These are phyloP conservation scores for Suhomyces vadensis DNA, from an alignment of 805 yeast species.

Conservation along the genomic window DNA sequence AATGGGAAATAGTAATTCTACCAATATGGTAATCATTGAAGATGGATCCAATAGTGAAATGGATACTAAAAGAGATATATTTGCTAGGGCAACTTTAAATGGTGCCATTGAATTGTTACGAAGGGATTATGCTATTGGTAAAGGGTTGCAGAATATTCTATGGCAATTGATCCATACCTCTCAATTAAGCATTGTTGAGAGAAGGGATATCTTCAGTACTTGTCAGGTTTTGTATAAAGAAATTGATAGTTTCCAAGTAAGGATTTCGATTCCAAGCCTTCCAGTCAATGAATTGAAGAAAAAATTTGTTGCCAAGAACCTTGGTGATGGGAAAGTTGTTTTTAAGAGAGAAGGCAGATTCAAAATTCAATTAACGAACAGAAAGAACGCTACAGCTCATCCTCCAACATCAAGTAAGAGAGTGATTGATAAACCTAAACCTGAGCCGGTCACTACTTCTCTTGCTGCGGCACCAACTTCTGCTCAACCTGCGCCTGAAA, in stretches of 20 bases:
- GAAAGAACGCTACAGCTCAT: constrained; percentile 10
- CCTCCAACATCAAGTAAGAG: neutral
- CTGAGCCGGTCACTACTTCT: neutral
- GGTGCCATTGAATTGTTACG: constrained; percentile 69
- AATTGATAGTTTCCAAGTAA: constrained; percentile 59
- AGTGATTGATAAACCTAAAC: neutral
- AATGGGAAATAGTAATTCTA: constrained; percentile 18
- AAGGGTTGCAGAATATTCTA: constrained; percentile 56
- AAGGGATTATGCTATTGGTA: constrained; percentile 55
- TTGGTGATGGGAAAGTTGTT: constrained; percentile 55
- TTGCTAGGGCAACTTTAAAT: constrained; percentile 61
- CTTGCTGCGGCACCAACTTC: neutral
- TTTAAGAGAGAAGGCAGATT: constrained; percentile 62
- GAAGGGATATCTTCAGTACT: constrained; percentile 62
- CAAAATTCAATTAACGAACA: constrained; percentile 48
- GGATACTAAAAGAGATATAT: constrained; percentile 58
- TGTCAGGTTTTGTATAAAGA: constrained; percentile 67
- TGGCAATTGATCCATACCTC: constrained; percentile 74
- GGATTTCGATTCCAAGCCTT: constrained; percentile 64
- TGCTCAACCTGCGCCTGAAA: constrained; percentile 14
- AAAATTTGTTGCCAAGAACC: constrained; percentile 58
- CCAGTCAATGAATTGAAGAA: constrained; percentile 44
- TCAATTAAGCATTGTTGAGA: constrained; percentile 56
- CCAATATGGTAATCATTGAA: constrained; percentile 57
- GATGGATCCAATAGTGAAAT: constrained; percentile 47